Evolutionary conservation across 495 filamentous ascomycete species (phyloP).

Genomic region (Filosporella fistucella): DNA sequence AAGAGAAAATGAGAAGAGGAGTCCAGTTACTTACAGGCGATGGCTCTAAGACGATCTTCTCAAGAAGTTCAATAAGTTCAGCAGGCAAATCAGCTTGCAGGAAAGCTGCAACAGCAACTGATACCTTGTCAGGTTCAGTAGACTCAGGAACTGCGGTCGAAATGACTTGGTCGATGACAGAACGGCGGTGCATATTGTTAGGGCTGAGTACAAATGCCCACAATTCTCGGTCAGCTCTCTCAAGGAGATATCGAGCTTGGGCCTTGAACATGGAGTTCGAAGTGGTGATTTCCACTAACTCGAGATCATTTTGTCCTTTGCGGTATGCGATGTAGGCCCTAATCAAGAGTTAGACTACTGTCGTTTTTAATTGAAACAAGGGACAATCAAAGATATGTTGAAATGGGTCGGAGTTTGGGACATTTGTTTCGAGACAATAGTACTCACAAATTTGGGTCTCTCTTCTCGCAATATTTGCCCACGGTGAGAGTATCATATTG

Average conservation of each 20-base stretch:
- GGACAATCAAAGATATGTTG: too few relatives aligned
- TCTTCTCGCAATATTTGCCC: constrained; percentile 98
- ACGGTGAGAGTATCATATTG: constrained; percentile 90
- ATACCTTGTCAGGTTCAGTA: constrained; percentile 91
- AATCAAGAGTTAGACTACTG: too few relatives aligned
- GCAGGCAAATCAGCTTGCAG: constrained; percentile 83
- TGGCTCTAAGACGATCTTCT: constrained; percentile 99
- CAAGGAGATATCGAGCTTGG: constrained; percentile 91
- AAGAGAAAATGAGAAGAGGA: too few relatives aligned
- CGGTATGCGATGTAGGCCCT: constrained; percentile 85
- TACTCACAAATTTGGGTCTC: constrained; percentile 97
- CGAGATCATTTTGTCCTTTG: constrained; percentile 96
- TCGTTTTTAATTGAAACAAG: too few relatives aligned
- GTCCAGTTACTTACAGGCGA: constrained; percentile 93
- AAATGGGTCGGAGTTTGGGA: too few relatives aligned
- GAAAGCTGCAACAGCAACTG: constrained; percentile 90
- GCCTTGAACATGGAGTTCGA: constrained; percentile 99
- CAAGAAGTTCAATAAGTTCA: constrained; percentile 94
- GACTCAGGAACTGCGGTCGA: constrained; percentile 95
- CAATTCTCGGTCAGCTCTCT: constrained; percentile 83
- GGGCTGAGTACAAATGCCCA: constrained; percentile 93
- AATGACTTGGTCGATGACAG: constrained; percentile 93
- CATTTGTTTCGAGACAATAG: too few relatives aligned
- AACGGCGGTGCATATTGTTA: constrained; percentile 91
- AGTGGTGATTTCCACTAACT: constrained; percentile 96